phyloP scores from a whole-genome alignment of 768 basidiomycete genomes.

The Podaxis mareebaensis region DNA sequence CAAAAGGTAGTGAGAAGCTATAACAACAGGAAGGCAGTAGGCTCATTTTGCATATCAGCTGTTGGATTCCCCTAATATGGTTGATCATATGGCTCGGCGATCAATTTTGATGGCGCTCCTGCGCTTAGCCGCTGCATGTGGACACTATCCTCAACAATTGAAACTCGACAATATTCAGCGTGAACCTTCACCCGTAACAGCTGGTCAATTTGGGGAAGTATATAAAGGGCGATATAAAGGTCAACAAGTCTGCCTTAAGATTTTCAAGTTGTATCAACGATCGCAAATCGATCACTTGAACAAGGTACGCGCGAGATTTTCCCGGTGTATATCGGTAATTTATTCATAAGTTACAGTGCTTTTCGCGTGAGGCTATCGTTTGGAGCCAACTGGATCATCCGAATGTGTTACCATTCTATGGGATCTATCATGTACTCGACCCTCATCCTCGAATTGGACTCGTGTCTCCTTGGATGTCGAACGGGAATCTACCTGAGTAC shows the following conservation, averaged over 20 bases:
- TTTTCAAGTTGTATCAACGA: constrained; percentile 25
- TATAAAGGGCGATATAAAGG: constrained; percentile 24
- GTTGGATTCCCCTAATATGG: not conserved
- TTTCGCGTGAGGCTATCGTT: constrained; percentile 16
- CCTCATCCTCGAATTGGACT: constrained; percentile 8
- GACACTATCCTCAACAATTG: constrained; percentile 7
- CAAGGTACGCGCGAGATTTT: constrained; percentile 19
- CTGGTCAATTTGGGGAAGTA: constrained; percentile 31
- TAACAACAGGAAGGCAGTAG: not conserved
- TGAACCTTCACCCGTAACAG: constrained; percentile 1
- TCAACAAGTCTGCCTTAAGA: constrained; percentile 26
- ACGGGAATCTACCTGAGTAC: constrained; percentile 17
- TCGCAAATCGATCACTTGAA: constrained; percentile 20
- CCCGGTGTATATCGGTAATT: too few relatives aligned
- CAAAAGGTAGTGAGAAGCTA: not conserved
- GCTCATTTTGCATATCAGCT: not conserved
- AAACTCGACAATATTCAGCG: constrained; percentile 1
- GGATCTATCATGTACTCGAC: constrained; percentile 11
- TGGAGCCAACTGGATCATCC: constrained; percentile 17
- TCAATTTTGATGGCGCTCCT: constrained; percentile 5
- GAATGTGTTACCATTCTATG: constrained; percentile 18
- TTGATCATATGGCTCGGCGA: not conserved
- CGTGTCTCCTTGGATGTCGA: constrained; percentile 20
- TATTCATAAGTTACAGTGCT: not conserved
- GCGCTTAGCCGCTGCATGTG: not conserved